Percentiles rank a stretch among this genome's conserved stretches.
phyloP scores from a whole-genome alignment of 2,329 filamentous ascomycete species.

The Fusarium hainanense region DNA sequence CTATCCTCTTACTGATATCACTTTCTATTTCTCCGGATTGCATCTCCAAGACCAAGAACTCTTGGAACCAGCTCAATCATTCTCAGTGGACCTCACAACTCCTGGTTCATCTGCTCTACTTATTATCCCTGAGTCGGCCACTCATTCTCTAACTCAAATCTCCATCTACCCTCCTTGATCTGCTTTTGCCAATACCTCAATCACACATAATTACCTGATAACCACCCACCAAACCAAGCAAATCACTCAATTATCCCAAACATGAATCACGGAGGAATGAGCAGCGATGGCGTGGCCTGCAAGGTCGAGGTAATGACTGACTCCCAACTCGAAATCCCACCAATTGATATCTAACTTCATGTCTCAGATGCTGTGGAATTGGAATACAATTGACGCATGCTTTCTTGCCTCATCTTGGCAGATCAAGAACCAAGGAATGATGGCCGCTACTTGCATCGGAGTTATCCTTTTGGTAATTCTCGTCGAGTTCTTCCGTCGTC shows the following conservation, averaged over 20 bases:
- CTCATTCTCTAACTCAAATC: neutral
- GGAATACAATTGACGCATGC: constrained; percentile 76
- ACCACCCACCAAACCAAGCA: neutral
- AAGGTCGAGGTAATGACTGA: constrained; percentile 48
- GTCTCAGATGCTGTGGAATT: constrained; percentile 80
- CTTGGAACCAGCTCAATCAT: constrained; percentile 41
- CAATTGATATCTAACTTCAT: constrained; percentile 3
- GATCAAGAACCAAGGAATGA: constrained; percentile 75
- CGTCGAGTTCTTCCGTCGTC: constrained; percentile 78
- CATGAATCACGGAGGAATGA: constrained; percentile 37
- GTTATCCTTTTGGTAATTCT: constrained; percentile 76
- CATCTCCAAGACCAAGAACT: neutral
- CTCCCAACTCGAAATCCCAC: neutral
- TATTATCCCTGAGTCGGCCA: constrained; percentile 15
- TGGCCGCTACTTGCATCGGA: constrained; percentile 82
- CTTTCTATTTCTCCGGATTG: constrained; percentile 26
- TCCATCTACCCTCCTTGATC: neutral
- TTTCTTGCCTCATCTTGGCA: constrained; percentile 79
- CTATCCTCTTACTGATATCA: neutral
- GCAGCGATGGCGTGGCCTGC: constrained; percentile 42
- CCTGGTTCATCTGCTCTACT: constrained; percentile 17
- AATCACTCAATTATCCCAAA: neutral
- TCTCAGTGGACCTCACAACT: constrained; percentile 33
- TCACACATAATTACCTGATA: neutral
- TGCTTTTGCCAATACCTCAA: neutral